Conservation (phyloP, 1,284 basidiomycete species). For the Tremellales sp. region DNA sequence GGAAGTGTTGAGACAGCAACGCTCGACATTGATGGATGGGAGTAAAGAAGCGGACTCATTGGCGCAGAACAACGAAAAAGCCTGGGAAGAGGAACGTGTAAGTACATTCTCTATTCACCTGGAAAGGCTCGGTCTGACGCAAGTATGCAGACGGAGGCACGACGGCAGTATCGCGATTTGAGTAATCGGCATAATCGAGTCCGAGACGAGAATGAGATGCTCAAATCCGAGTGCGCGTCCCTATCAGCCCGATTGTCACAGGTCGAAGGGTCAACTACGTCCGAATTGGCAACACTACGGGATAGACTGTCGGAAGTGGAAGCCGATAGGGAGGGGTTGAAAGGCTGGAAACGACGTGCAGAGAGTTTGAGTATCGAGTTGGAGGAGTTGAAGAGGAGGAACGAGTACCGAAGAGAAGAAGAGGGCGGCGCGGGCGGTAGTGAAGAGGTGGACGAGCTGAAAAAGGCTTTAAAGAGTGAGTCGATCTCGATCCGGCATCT, state of each 20-base stretch:
- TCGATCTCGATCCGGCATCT: too few relatives aligned
- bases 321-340: slow-evolving; percentile 24
- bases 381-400: slow-evolving; percentile 35
- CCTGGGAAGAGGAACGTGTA: background rate
- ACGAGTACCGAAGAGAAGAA: slow-evolving; percentile 16
- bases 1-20: background rate
- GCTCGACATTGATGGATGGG: background rate
- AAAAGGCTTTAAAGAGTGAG: slow-evolving; percentile 39
- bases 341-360: slow-evolving; percentile 33
- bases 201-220: slow-evolving; percentile 7
- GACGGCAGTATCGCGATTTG: background rate
- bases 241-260: too few relatives aligned
- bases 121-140: background rate
- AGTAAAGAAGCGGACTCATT: background rate
- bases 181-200: background rate
- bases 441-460: slow-evolving; percentile 26
- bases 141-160: too few relatives aligned
- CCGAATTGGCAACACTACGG: slow-evolving; percentile 23
- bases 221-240: slow-evolving; percentile 21
- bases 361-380: slow-evolving; percentile 37
- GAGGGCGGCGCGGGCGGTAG: slow-evolving; percentile 19
- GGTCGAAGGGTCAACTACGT: slow-evolving; percentile 3
- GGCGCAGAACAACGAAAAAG: background rate
- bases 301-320: slow-evolving; percentile 29
- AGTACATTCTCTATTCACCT: slow-evolving; percentile 2